Conservation (phyloP, 257 asterid genomes). For the Solanum arcanum region DNA sequence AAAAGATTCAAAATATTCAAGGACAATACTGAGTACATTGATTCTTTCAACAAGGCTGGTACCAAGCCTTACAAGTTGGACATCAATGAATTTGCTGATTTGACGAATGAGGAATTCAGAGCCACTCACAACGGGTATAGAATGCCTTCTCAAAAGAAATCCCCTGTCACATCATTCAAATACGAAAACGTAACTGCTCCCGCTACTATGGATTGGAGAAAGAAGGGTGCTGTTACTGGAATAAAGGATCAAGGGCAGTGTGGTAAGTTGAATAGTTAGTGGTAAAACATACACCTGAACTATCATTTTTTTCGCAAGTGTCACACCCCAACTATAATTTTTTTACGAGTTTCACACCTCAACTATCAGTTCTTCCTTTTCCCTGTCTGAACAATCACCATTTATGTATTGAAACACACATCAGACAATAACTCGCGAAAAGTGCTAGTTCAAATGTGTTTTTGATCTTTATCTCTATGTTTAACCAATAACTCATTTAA, state of each 20-base stretch:
- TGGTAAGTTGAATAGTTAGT: not conserved
- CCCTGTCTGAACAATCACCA: no score
- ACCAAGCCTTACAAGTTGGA: not conserved
- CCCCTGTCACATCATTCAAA: not conserved
- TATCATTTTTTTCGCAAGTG: no score
- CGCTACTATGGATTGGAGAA: not conserved
- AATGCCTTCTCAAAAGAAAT: not conserved
- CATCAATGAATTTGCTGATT: not conserved
- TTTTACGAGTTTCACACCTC: no score
- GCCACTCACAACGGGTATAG: not conserved
- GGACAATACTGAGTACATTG: not conserved
- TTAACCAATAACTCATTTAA: no score
- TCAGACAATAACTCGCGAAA: no score
- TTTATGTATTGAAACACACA: no score
- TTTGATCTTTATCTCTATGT: no score
- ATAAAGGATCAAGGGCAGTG: not conserved
- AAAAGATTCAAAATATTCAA: not conserved
- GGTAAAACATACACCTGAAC: no score
- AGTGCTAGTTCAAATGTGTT: no score
- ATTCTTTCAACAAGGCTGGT: not conserved
- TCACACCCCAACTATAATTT: no score
- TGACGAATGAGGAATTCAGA: not conserved
- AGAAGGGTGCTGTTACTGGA: not conserved
- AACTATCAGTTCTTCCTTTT: no score
- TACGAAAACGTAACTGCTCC: not conserved